Evolutionary conservation across 2,329 filamentous ascomycete species (phyloP), one percentile per base, ranked within the genome.

Genomic region (Magnaporthiopsis poae): DNA sequence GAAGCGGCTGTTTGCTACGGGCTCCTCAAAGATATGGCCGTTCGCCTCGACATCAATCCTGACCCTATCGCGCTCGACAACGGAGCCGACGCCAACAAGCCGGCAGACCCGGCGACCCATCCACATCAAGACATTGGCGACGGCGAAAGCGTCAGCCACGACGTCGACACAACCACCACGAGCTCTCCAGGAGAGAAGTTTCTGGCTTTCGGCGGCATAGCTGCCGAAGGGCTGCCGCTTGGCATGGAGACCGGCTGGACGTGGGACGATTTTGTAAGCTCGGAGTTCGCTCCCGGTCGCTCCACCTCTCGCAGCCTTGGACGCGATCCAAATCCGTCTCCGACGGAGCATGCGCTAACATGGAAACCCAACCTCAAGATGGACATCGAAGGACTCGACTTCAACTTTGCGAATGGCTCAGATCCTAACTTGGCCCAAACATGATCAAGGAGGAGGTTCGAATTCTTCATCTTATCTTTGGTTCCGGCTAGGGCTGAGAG

Each of bases 21-120:
- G 15, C 25, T 66, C n/a, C 66, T 67, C 60, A 61, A 56, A 35
- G n/a, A 31, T 33, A 13, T 33, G 36, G 66, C 66, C 8, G 63
- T 39, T 60, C 21, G 35, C 5, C 33, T 33, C 36, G 62, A 35
- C 27, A 36, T 63, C 35, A 9, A 11, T 13, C 21, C n/a, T 3
- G n/a, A 15, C 25, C 18, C 35, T 12, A 3, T 7, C 36, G n/a
- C 21, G 5, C 13, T 63, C 62, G 31, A 46, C 33, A 12, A 18
- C 18, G 12, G 25, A 29, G n/a, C n/a, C 11, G n/a, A 52, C 35
- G 2, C n/a, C 11, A n/a, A 3, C 9, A 39, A 46, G 15, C 35
- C 9, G 29, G 62, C 0, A 5, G 39, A 12, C 29, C 25, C 35
- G 25, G 13, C 12, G 3, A 46, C 62, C n/a, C 27, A 21, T 63